Base-by-base conservation (phyloP, 2,329 filamentous ascomycete species). In the Cytospora mali region DNA sequence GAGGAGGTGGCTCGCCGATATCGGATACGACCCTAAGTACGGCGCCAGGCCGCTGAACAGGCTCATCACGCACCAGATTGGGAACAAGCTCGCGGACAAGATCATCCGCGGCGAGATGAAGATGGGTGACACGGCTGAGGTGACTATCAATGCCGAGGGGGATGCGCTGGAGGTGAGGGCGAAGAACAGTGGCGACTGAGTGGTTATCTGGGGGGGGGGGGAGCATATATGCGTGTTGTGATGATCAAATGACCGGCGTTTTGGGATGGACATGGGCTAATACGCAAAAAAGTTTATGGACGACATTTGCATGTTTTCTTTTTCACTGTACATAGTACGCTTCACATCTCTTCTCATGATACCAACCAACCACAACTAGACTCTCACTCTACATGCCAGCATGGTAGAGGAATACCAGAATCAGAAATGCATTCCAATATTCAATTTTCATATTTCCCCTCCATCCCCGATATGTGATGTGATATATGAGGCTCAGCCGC, bases 11-110 rank as follows among this genome's bases (percentile, higher is more conserved):
- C 85, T 98, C 6, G 93, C 92, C 48, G 90, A 95, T 66, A 86
- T 88, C 66, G 94, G 94, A 2, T 98, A 98, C 73, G 92, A 97
- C 71, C 92, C 94, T 25, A 89, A 88, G 71, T 98, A 92, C 73
- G 95, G 95, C 66, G 95, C 95, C 9, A 84, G 95, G 7, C 95
- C 95, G 29, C 81, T 98, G 33, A 97, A 98, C 75, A 84, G 95
- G 42, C 83, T 98, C 58, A 97, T 98, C 68, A 87, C 90, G 25
- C 96, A 90, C 71, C 88, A 97, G 76, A 92, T 99, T 68, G 89
- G 91, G 64, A 97, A 97, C 74, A 83, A 87, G 4, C 82, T 98
- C 46, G 95, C 95, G 0, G 93, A 97, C 72, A 90, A 89, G 79
- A 96, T 99, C 70, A 98, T 98, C 69, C 83, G 90, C 60, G 95